Base-by-base conservation (phyloP, 2,329 filamentous ascomycete species). In the Colletotrichum higginsianum region DNA sequence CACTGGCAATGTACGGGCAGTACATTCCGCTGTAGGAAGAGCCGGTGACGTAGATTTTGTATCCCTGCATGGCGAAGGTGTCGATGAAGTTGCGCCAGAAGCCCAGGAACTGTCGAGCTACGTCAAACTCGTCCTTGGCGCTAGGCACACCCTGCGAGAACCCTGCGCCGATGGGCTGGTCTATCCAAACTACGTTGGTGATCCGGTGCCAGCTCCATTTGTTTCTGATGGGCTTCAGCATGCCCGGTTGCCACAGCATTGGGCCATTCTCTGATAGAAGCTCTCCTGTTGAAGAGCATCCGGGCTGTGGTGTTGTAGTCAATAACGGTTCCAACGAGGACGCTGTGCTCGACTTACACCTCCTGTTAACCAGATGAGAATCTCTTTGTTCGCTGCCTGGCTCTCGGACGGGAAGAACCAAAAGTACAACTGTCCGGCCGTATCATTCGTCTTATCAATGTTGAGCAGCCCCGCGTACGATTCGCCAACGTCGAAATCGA, bases 11-110 rank as follows among this genome's bases (percentile, higher is more conserved):
- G 77, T 94, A 94, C 0, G 93, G 92, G 2, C 92, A 88, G 75
- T 91, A 92, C 75, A 84, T 82, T 18, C 93, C 92, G 0, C 89
- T 92, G 75, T 93, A 94, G 0, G 88, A 91, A 79, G 94, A 93
- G 8, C 93, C 94, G 0, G 92, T 87, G 68, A 96, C 88, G 79
- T 92, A 96, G 12, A 94, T 87, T 74, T 92, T 93, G 76, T 88
- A 89, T 15, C 87, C 87, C 23, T 93, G 86, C 76, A 94, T 84
- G n/a, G 82, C 84, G 75, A 95, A 95, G 0, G 90, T 90, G 44
- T 93, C 85, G 69, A 94, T 82, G 75, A 94, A 95, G 82, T 94
- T 94, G 82, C 92, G 91, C 86, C 91, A 95, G 82, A 94, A 96
- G 61, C 92, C 92, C 18, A 92, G 84, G 79, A 96, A 94, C 75